Evolutionary conservation across 352 stramenopile species (phyloP).

Genomic region (Phytophthora capsici): DNA sequence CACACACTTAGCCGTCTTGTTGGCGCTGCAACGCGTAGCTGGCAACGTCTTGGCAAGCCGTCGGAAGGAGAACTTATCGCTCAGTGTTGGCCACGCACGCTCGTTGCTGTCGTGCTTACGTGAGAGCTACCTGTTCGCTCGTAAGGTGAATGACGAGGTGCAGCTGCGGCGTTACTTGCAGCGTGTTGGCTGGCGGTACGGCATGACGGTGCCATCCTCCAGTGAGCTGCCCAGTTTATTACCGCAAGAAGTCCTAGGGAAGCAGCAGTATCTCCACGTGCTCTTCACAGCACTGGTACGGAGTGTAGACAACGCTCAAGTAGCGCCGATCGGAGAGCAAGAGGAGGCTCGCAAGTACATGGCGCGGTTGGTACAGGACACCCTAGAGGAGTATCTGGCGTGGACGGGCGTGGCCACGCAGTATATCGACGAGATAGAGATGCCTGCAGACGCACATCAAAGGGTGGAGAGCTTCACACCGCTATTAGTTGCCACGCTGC

Average conservation of each 20-base stretch:
- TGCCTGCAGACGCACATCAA: conserved; percentile 57
- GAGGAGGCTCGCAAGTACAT: conserved; percentile 76
- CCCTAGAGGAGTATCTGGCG: conserved; percentile 66
- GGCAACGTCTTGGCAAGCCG: conserved; percentile 71
- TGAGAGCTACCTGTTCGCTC: conserved; percentile 77
- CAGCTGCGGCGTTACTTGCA: conserved; percentile 60
- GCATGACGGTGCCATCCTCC: conserved; percentile 36
- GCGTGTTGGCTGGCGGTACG: conserved; percentile 61
- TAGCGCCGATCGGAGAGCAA: conserved; percentile 43
- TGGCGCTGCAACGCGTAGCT: conserved; percentile 71
- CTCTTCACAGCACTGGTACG: conserved; percentile 42
- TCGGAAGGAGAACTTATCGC: conserved; percentile 43
- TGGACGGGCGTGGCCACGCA: conserved; percentile 50
- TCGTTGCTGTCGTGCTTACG: conserved; percentile 60
- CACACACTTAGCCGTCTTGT: conserved; percentile 71
- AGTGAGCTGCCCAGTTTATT: conserved; percentile 70
- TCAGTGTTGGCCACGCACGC: conserved; percentile 65
- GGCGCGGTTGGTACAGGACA: conserved; percentile 67
- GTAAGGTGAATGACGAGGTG: conserved; percentile 75
- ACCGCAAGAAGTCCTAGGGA: conserved; percentile 78
- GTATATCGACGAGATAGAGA: conserved; percentile 21
- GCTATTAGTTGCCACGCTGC: conserved; percentile 60
- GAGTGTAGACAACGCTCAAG: conserved; percentile 40
- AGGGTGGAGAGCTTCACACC: conserved; percentile 61
- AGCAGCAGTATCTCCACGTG: conserved; percentile 78